These are phyloP conservation scores for Cubamyces sp. DNA, from an alignment of 768 basidiomycete species.

Conservation along the genomic window DNA sequence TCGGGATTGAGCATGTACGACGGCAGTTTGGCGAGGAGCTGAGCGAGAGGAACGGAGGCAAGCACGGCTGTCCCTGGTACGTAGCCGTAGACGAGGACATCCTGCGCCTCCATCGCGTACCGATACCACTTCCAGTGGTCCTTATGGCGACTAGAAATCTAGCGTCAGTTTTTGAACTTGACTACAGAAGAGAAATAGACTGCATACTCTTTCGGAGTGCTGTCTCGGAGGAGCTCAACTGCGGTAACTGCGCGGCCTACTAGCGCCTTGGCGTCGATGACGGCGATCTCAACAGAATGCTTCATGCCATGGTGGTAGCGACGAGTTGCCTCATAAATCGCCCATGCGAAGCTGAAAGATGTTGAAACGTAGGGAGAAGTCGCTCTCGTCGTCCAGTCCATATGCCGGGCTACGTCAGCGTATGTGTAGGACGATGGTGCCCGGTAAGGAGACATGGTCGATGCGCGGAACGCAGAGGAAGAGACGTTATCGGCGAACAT, in stretches of 20 bases:
- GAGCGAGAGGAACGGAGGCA: constrained; percentile 68
- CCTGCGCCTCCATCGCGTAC: constrained; percentile 75
- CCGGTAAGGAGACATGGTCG: constrained; percentile 31
- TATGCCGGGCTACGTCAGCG: constrained; percentile 65
- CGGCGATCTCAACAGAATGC: constrained; percentile 76
- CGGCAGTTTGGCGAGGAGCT: constrained; percentile 67
- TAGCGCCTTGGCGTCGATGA: constrained; percentile 71
- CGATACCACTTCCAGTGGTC: constrained; percentile 80
- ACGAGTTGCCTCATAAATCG: constrained; percentile 79
- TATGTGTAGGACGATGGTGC: constrained; percentile 47
- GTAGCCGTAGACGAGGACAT: constrained; percentile 70
- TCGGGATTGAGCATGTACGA: constrained; percentile 62
- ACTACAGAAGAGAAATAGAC: neutral
- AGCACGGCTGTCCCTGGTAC: constrained; percentile 69
- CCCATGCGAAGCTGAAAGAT: constrained; percentile 83
- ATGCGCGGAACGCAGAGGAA: constrained; percentile 28
- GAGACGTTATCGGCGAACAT: constrained; percentile 53
- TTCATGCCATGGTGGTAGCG: constrained; percentile 75
- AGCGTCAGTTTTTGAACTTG: neutral
- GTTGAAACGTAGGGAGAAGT: constrained; percentile 73
- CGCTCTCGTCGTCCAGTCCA: constrained; percentile 79
- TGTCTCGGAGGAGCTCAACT: constrained; percentile 61
- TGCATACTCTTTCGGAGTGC: constrained; percentile 58
- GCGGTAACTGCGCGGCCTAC: constrained; percentile 64
- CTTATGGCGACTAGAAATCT: constrained; percentile 52